Evolutionary conservation across 208 protist genomes (phyloP), one percentile per base, ranked within the genome.

Genomic region (Leptomonas seymouri): DNA sequence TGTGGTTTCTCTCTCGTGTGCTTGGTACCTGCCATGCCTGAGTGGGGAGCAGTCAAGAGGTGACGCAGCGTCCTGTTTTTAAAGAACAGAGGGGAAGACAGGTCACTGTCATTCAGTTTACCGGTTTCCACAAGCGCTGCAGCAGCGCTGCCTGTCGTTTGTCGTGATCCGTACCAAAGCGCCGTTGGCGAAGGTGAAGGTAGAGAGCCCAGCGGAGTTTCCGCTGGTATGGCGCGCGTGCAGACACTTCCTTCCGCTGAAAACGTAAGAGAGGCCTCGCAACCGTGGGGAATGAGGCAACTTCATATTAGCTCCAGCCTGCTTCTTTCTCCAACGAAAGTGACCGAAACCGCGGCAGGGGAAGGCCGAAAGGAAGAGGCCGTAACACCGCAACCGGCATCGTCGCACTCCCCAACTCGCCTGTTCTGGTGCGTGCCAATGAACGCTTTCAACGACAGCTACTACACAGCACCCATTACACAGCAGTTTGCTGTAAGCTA

Each of bases 351-450:
- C 21, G 41, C 41, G 1, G 36, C 9, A 7, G 58, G 46, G 16
- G 23, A 48, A 12, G 57, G 16, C 0, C 20, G 0, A 7, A 4
- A 3, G 12, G 25, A 48, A 0, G 34, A 21, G 7, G 63, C 23
- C 7, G 5, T 28, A 14, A 12, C 31, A 39, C 20, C n/a, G 36
- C 30, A 14, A 34, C 60, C 0, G 9, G 25, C 12, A 11, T 31
- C 49, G 5, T 0, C 2, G 18, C 11, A 27, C 4, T 8, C 30
- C 3, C 25, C 56, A 2, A 11, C 61, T 21, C 53, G 28, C 21
- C 45, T 68, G 1, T 73, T 58, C 30, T n/a, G 67, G 36, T 75
- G 69, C 23, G 54, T 75, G 18, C 69, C 61, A 12, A 1, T 21
- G 6, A 4, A 48, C 51, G 21, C 25, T 25, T 58, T 68, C 55